Base-by-base conservation (phyloP, 2,329 filamentous ascomycete genomes). In the Trichoderma polysporum region DNA sequence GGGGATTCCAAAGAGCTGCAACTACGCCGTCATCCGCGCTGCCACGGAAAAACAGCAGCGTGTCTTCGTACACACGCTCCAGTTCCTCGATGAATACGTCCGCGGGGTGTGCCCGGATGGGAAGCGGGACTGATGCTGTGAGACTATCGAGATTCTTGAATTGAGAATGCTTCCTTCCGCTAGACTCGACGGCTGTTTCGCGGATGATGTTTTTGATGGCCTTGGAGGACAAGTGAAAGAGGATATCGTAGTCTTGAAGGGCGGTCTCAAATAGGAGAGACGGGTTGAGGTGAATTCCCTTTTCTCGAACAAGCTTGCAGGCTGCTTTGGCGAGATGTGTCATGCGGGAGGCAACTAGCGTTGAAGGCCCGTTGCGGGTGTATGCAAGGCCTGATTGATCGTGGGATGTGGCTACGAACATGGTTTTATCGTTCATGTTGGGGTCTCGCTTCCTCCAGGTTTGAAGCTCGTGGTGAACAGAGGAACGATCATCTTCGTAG, bases 361-460 rank as follows among this genome's bases (percentile, higher is more conserved):
- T 94, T 13, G 90, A 88, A 0, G 94, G 94, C 0, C 81, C 79
- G 56, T 83, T 82, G 64, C 85, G 85, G 59, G 93, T 97, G 85
- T 93, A 98, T 0, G 90, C 90, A 9, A 90, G 87, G 3, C 95
- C 95, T 39, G 90, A 91, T 5, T 82, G 79, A 72, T 97, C 93
- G 69, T 91, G 82, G 62, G 91, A 91, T 0, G 92, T 93, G 2
- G 93, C 93, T 4, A 90, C 90, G 73, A 97, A 91, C 45, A 98
- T 81, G 19, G 91, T 89, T 2, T 92, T 87, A 69, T 88, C 89
- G 78, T 95, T 97, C 89, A 98, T 91, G 62, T 86, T 88, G 1
- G 94, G 93, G 74, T 99, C 95, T 63, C 95, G 89, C 70, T 91
- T 92, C 67, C 95, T 86, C 92, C 93, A 97, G 15, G 90, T 89